Evolutionary conservation across 345 rosid species (phyloP).

Genomic region (Chamaenerion angustifolium): DNA sequence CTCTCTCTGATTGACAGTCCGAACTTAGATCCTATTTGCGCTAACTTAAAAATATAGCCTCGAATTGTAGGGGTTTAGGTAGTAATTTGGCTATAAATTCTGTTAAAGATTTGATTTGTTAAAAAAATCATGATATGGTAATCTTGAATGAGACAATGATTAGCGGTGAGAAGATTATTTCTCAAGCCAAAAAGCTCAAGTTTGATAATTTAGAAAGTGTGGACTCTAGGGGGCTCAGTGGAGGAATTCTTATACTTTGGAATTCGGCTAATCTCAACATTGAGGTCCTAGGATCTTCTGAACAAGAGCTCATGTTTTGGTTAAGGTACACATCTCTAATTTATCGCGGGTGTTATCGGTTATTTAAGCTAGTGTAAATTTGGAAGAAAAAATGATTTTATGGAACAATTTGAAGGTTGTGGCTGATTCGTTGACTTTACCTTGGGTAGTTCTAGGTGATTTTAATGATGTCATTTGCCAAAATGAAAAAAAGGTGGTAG

Average conservation of each 20-base stretch:
- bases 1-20: not conserved
- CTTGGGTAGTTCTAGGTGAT: not conserved
- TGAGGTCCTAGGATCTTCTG: not conserved
- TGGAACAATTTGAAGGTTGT: not conserved
- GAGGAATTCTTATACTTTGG: not conserved
- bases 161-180: not conserved
- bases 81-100: not conserved
- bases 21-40: too few species aligned
- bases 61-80: too few species aligned
- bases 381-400: not conserved
- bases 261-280: not conserved
- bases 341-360: not conserved
- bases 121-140: not conserved
- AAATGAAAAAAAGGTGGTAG: too few species aligned
- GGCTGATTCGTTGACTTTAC: not conserved
- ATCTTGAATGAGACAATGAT: not conserved
- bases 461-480: too few species aligned
- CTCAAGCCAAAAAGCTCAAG: not conserved
- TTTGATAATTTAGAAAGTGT: not conserved
- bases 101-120: not conserved
- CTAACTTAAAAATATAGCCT: too few species aligned
- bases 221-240: not conserved
- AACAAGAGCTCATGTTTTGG: not conserved
- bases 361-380: too few species aligned
- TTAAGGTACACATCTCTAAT: not conserved